These are phyloP conservation scores for Aspergillus hancockii DNA, from an alignment of 495 filamentous ascomycete species.

Conservation along the genomic window DNA sequence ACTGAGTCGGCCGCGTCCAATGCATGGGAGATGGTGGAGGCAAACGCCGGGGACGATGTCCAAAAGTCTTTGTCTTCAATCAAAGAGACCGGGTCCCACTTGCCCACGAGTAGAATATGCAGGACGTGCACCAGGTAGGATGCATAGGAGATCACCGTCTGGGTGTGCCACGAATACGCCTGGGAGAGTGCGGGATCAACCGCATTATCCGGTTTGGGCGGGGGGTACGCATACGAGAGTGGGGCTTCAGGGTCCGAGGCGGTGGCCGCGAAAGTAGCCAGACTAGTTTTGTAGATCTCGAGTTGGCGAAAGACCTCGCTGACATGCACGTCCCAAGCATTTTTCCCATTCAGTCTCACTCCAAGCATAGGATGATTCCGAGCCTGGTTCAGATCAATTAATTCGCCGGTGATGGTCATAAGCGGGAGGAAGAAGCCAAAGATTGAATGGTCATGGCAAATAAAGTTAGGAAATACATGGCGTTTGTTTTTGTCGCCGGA, in stretches of 20 bases:
- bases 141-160: slow-evolving; percentile 88
- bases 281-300: slow-evolving; percentile 76
- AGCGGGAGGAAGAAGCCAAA: slow-evolving; percentile 92
- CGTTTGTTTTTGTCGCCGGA: slow-evolving; percentile 51
- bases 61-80: slow-evolving; percentile 87
- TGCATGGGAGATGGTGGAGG: slow-evolving; percentile 76
- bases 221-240: slow-evolving; percentile 21
- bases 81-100: slow-evolving; percentile 85
- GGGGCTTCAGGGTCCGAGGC: slow-evolving; percentile 32
- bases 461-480: slow-evolving; percentile 72
- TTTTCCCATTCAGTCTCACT: slow-evolving; percentile 68
- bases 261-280: slow-evolving; percentile 76
- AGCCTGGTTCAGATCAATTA: slow-evolving; percentile 88
- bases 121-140: slow-evolving; percentile 84
- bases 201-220: slow-evolving; percentile 30
- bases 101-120: slow-evolving; percentile 79
- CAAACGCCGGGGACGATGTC: slow-evolving; percentile 82
- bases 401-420: slow-evolving; percentile 92
- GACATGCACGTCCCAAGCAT: slow-evolving; percentile 78
- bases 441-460: slow-evolving; percentile 85
- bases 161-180: slow-evolving; percentile 68
- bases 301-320: slow-evolving; percentile 77
- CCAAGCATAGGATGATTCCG: slow-evolving; percentile 88
- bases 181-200: slow-evolving; percentile 48
- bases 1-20: slow-evolving; percentile 80